Evolutionary conservation across 495 filamentous ascomycete species (phyloP).

Genomic region (Aspergillus nanangensis): DNA sequence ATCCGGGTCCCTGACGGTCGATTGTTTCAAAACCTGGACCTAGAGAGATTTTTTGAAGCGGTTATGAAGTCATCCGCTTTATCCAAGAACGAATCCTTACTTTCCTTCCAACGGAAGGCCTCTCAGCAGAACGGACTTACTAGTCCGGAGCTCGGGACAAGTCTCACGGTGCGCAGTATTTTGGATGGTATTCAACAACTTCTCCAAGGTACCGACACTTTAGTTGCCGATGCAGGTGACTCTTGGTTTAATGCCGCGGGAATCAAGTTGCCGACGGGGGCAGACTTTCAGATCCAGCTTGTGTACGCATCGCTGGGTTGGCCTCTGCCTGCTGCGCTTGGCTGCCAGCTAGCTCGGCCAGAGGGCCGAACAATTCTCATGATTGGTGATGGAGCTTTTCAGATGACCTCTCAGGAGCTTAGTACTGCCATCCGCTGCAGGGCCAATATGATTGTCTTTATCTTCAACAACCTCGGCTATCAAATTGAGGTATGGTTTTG

Average conservation of each 20-base stretch:
- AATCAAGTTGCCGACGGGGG: constrained; percentile 1
- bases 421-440: constrained; percentile 61
- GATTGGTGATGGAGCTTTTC: constrained; percentile 69
- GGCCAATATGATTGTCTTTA: constrained; percentile 61
- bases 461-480: constrained; percentile 66
- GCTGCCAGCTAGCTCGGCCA: constrained; percentile 22
- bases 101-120: no score
- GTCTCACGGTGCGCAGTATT: background rate
- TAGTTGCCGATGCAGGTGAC: constrained; percentile 10
- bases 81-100: no score
- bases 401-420: constrained; percentile 67
- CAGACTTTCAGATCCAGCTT: constrained; percentile 10
- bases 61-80: no score
- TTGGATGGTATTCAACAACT: constrained; percentile 1
- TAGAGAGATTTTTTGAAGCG: no score
- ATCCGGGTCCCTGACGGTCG: background rate
- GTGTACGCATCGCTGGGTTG: constrained; percentile 12
- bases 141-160: no score
- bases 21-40: no score
- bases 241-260: constrained; percentile 6
- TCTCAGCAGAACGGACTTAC: no score
- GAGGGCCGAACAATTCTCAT: constrained; percentile 53
- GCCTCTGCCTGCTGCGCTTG: constrained; percentile 7
- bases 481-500: constrained; percentile 51
- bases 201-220: background rate